These are phyloP conservation scores for Boeremia lycopersici DNA, from an alignment of 2,329 filamentous ascomycete species.

Conservation along the genomic window DNA sequence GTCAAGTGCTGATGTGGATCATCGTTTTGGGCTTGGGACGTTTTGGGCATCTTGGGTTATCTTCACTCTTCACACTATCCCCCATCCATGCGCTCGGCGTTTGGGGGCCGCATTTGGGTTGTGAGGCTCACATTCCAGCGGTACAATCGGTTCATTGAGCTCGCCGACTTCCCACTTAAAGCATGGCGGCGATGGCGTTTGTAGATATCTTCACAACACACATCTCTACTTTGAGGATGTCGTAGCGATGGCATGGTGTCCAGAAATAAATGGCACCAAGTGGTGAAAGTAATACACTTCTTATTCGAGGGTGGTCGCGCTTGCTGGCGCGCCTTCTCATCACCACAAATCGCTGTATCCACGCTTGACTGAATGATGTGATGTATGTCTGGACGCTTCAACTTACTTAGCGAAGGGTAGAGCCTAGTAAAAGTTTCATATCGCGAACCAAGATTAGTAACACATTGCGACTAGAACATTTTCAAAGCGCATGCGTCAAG, in stretches of 20 bases:
- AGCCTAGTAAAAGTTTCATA: no score
- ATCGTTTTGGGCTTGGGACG: constrained; percentile 9
- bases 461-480: no score
- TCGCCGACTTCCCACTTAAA: not conserved
- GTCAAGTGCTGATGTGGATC: constrained; percentile 51
- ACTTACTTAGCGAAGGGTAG: no score
- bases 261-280: not conserved
- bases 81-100: constrained; percentile 9
- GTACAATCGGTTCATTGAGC: not conserved
- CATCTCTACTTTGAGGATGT: constrained; percentile 3
- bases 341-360: constrained; percentile 1
- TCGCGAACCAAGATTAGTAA: no score
- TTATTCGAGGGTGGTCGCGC: constrained; percentile 2
- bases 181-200: not conserved
- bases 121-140: not conserved
- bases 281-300: constrained; percentile 6
- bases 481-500: no score
- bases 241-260: constrained; percentile 2
- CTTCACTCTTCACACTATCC: constrained; percentile 25
- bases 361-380: not conserved
- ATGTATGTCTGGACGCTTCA: not conserved
- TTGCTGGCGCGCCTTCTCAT: not conserved
- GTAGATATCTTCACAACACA: constrained; percentile 11
- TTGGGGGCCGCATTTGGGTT: constrained; percentile 4
- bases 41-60: constrained; percentile 23